phyloP scores from a whole-genome alignment of 169 alveolate species.

The Cryptosporidium muris region DNA sequence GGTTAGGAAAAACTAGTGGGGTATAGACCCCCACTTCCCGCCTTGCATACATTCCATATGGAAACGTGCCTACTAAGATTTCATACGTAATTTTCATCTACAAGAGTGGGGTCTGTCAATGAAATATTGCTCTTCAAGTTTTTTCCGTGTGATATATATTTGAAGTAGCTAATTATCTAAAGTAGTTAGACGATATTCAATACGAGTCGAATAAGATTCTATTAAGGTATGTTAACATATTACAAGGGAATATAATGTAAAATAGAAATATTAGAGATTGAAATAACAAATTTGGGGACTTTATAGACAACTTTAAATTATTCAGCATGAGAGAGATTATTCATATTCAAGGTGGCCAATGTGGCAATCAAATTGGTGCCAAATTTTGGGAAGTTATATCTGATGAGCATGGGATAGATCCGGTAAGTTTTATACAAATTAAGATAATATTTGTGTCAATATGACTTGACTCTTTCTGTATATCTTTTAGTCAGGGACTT shows the following conservation, averaged over 20 bases:
- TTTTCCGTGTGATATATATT: constrained; percentile 49
- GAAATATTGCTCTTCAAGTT: constrained; percentile 58
- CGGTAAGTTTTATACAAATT: constrained; percentile 79
- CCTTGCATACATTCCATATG: constrained; percentile 66
- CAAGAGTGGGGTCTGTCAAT: constrained; percentile 72
- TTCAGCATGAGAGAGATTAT: constrained; percentile 96
- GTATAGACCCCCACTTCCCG: constrained; percentile 69
- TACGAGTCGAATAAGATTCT: background rate
- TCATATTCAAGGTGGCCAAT: constrained; percentile 98
- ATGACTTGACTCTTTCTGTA: background rate
- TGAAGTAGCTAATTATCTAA: too few species aligned
- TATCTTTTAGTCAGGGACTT: constrained; percentile 88
- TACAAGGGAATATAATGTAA: constrained; percentile 1
- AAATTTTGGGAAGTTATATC: constrained; percentile 99
- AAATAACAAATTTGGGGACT: background rate
- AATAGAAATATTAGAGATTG: background rate
- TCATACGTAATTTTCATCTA: constrained; percentile 71
- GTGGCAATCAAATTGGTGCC: constrained; percentile 99
- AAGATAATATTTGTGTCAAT: background rate
- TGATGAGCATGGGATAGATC: constrained; percentile 99
- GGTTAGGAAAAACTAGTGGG: constrained; percentile 6
- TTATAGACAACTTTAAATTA: constrained; percentile 14
- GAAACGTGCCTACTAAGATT: constrained; percentile 57
- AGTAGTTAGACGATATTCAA: too few species aligned
- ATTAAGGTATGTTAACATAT: background rate